Conservation (phyloP, 2,329 filamentous ascomycete genomes). For the Didymella arachidicola region DNA sequence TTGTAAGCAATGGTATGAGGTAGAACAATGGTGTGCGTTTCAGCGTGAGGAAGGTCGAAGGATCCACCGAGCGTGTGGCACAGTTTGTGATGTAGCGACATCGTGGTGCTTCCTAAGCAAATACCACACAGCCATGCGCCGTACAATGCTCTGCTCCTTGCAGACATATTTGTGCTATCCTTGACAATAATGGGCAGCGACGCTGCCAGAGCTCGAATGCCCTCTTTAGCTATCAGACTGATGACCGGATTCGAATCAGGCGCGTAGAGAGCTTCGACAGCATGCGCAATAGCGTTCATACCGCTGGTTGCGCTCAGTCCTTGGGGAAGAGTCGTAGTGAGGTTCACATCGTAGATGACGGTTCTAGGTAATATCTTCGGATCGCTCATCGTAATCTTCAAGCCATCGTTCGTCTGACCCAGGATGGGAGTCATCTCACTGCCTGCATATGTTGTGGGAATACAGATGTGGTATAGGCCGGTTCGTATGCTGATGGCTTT, state of each 20-base stretch:
- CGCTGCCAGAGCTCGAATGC: constrained; percentile 1
- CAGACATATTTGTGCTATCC: constrained; percentile 36
- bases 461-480: constrained; percentile 45
- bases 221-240: constrained; percentile 8
- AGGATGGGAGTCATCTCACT: constrained; percentile 70
- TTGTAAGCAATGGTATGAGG: constrained; percentile 71
- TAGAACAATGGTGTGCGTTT: constrained; percentile 70
- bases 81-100: constrained; percentile 73
- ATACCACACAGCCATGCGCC: constrained; percentile 71
- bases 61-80: constrained; percentile 70
- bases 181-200: constrained; percentile 1
- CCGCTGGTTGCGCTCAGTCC: constrained; percentile 65
- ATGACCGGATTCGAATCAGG: constrained; percentile 68
- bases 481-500: constrained; percentile 47
- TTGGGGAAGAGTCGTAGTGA: constrained; percentile 66
- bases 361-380: constrained; percentile 66
- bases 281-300: constrained; percentile 71
- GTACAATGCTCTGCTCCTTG: constrained; percentile 64
- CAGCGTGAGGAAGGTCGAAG: constrained; percentile 70
- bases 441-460: constrained; percentile 49
- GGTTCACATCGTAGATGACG: constrained; percentile 70
- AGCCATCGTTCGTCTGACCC: constrained; percentile 67
- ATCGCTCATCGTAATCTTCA: constrained; percentile 65
- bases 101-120: constrained; percentile 66
- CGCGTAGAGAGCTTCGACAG: constrained; percentile 68